phyloP scores from a whole-genome alignment of 1,139 yeast species.

The Geotrichum macrosporum region DNA sequence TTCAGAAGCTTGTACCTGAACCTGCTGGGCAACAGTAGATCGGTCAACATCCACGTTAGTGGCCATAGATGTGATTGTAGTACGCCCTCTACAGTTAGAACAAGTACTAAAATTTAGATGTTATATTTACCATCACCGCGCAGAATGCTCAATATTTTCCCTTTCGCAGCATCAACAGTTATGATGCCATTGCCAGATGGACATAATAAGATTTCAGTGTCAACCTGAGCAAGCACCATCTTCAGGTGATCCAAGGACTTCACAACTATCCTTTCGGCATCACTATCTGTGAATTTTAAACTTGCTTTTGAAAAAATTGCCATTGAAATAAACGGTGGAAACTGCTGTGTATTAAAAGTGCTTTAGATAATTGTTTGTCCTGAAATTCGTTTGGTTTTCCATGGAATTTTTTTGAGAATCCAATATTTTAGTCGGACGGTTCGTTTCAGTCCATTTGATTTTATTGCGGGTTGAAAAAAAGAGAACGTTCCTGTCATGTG shows the following conservation, averaged over 20 bases:
- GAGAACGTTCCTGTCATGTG: too few species aligned
- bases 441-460: too few species aligned
- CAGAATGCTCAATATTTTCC: slow-evolving; percentile 23
- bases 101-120: not conserved
- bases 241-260: slow-evolving; percentile 21
- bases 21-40: slow-evolving; percentile 8
- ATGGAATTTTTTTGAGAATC: too few species aligned
- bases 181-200: slow-evolving; percentile 24
- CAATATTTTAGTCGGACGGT: too few species aligned
- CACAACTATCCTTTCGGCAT: slow-evolving; percentile 23
- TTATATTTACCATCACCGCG: slow-evolving; percentile 21
- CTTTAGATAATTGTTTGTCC: too few species aligned
- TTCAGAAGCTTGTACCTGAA: not conserved
- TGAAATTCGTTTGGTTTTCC: too few species aligned
- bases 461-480: too few species aligned
- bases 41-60: slow-evolving; percentile 13
- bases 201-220: slow-evolving; percentile 25
- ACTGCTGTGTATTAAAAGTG: too few species aligned
- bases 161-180: slow-evolving; percentile 24
- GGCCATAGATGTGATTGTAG: slow-evolving; percentile 16
- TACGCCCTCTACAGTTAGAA: slow-evolving; percentile 9
- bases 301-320: too few species aligned
- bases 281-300: slow-evolving; percentile 25
- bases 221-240: slow-evolving; percentile 11
- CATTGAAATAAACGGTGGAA: too few species aligned